Percentiles rank a stretch among this genome's conserved stretches.
Conservation (phyloP, 306 rosid species). For the Vachellia pachyceras region DNA sequence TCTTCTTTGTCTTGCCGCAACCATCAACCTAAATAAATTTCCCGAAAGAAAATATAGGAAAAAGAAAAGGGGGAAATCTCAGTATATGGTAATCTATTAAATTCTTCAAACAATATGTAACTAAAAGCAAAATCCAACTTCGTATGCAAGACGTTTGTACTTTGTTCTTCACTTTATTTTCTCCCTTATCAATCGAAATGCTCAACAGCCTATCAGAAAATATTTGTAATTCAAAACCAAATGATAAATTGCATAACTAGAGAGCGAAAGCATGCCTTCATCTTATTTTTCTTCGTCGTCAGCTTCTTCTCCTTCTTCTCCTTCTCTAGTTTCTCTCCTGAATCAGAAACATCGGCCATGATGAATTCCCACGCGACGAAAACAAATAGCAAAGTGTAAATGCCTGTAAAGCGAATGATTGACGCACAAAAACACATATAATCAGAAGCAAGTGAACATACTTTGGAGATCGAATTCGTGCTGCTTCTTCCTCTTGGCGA, state of each 20-base stretch:
- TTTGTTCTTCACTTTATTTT: not conserved
- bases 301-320: constrained; percentile 71
- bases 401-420: not conserved
- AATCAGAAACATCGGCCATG: constrained; percentile 32
- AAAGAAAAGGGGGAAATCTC: not conserved
- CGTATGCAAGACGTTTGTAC: not conserved
- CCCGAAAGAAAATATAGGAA: not conserved
- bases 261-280: constrained; percentile 58
- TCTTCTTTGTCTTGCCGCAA: constrained; percentile 61
- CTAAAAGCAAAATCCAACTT: not conserved
- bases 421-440: not conserved
- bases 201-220: not conserved
- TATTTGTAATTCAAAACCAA: not conserved
- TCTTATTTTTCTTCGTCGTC: constrained; percentile 70
- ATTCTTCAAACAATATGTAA: not conserved
- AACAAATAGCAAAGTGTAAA: not conserved
- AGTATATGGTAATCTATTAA: not conserved
- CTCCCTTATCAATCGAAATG: not conserved
- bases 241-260: not conserved
- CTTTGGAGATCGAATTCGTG: constrained; percentile 83
- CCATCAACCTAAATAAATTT: constrained; percentile 70
- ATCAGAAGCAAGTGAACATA: constrained; percentile 36
- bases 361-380: not conserved
- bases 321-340: constrained; percentile 75
- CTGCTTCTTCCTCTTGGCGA: constrained; percentile 76